Percentiles rank a stretch among this genome's conserved stretches.
Conservation (phyloP, 163 green algal species). For the Dunaliella salina region DNA sequence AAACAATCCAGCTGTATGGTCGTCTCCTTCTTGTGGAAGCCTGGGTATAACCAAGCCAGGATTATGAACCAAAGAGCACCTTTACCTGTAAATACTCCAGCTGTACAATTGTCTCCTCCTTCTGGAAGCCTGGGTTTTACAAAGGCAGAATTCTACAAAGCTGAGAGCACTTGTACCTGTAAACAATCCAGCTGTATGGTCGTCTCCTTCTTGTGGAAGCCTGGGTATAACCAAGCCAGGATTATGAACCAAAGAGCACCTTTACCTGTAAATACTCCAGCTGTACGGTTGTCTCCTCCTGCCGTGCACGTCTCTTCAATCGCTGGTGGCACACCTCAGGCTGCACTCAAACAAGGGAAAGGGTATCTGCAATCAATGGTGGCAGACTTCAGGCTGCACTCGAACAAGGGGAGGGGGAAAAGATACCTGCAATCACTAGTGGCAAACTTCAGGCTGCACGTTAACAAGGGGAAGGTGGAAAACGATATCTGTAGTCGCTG, state of each 20-base stretch:
- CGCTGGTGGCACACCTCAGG: conserved; percentile 78
- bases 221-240: no score
- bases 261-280: conserved; percentile 78
- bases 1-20: no score
- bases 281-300: conserved; percentile 66
- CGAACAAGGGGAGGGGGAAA: no score
- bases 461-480: no score
- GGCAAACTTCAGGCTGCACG: conserved; percentile 70
- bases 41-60: no score
- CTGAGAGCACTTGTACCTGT: no score
- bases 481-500: conserved; percentile 63
- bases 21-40: no score
- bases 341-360: not conserved
- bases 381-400: conserved; percentile 70
- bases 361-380: conserved; percentile 55
- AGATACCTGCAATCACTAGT: conserved; percentile 63
- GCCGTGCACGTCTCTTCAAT: conserved; percentile 50
- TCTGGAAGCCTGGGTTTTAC: no score
- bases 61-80: no score
- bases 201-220: no score
- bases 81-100: conserved; percentile 80
- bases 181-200: no score
- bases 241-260: not conserved
- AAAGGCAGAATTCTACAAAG: no score
- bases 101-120: conserved; percentile 66